Percentiles rank a stretch among this genome's conserved stretches.
These are phyloP conservation scores for Diaporthe ilicicola DNA, from an alignment of 2,329 filamentous ascomycete genomes.

Conservation along the genomic window DNA sequence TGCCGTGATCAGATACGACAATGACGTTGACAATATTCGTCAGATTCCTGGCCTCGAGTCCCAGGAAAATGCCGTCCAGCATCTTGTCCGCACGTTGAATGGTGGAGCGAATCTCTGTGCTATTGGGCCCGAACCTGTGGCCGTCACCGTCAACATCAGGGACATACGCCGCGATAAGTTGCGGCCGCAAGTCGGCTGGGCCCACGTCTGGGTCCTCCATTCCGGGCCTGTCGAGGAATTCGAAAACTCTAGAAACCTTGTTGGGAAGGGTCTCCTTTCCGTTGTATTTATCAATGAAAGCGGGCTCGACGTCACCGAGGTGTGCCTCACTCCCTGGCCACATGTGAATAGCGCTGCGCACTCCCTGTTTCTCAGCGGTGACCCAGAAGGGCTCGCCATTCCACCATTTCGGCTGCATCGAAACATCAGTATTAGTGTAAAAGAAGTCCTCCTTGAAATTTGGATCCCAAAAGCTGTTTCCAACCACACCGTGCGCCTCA, in stretches of 20 bases:
- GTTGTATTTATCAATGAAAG: conserved; percentile 86
- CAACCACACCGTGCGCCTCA: conserved; percentile 90
- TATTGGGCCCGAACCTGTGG: conserved; percentile 91
- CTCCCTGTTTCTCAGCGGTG: conserved; percentile 83
- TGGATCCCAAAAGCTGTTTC: conserved; percentile 95
- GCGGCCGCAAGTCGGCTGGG: conserved; percentile 72
- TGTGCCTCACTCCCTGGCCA: conserved; percentile 97
- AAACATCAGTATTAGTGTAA: conserved; percentile 80
- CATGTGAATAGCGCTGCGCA: conserved; percentile 91
- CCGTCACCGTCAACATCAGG: conserved; percentile 90
- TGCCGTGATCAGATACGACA: conserved; percentile 97
- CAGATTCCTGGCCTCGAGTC: conserved; percentile 82
- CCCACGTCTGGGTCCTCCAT: conserved; percentile 63
- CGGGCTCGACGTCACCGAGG: conserved; percentile 76
- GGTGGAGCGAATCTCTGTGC: conserved; percentile 84
- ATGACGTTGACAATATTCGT: conserved; percentile 92
- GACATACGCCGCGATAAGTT: conserved; percentile 93
- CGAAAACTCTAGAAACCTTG: conserved; percentile 83
- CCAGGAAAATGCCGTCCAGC: conserved; percentile 78
- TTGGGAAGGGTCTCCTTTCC: conserved; percentile 74
- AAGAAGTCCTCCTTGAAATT: conserved; percentile 80
- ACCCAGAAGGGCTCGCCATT: conserved; percentile 93
- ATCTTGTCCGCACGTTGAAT: conserved; percentile 85
- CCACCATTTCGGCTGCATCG: conserved; percentile 93
- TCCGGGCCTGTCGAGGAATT: conserved; percentile 85